A percentile compares a stretch with the other conserved stretches of the same genome.
Evolutionary conservation across 2,329 filamentous ascomycete genomes (phyloP).

Genomic region (Colletotrichum salicis): DNA sequence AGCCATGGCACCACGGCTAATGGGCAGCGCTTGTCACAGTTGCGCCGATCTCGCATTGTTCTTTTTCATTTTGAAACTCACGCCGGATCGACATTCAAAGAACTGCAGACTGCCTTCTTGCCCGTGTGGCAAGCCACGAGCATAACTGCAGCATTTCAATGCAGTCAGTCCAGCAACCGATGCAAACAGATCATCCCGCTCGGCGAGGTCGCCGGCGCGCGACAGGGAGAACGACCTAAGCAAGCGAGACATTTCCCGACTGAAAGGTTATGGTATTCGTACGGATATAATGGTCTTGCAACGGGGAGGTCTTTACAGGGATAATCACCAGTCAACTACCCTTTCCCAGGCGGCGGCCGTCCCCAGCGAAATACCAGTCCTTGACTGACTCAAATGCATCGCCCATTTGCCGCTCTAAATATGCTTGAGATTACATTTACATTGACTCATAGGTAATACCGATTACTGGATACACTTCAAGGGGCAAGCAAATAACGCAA

Average conservation of each 20-base stretch:
- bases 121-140: constrained; percentile 2
- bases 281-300: background rate
- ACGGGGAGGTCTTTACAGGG: background rate
- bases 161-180: constrained; percentile 18
- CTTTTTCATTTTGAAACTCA: constrained; percentile 21
- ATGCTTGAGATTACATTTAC: constrained; percentile 1
- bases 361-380: background rate
- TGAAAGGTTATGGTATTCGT: background rate
- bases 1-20: background rate
- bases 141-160: background rate
- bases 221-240: background rate
- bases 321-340: background rate
- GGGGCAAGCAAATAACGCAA: background rate
- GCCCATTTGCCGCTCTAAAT: constrained; percentile 10
- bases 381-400: constrained; percentile 23
- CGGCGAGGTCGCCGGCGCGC: constrained; percentile 9
- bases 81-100: background rate
- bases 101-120: background rate
- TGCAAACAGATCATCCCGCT: constrained; percentile 1
- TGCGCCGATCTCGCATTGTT: constrained; percentile 21
- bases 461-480: background rate
- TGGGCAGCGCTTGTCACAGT: constrained; percentile 18
- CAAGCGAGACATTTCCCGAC: background rate
- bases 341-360: background rate
- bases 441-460: background rate